Base-by-base conservation (phyloP, 768 basidiomycete genomes). In the Russula virescens region DNA sequence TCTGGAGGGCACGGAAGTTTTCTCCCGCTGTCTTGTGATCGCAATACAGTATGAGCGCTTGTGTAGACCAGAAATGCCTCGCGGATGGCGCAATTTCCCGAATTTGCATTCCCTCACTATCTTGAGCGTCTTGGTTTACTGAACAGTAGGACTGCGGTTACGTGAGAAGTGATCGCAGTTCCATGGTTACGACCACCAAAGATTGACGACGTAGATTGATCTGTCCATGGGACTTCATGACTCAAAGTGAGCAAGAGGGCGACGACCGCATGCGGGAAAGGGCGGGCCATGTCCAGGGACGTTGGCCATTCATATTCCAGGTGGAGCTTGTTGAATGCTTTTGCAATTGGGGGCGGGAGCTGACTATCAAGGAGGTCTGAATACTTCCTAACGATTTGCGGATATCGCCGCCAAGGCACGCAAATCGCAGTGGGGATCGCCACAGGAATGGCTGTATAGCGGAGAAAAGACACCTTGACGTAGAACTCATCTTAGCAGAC, bases 81-180 rank as follows among this genome's bases (percentile, higher is more conserved):
- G n/a, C 13, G 48, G 48, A 43, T 14, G 48, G 26, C 23, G 53
- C 2, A 19, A 43, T 16, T 10, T 26, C 16, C 26, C 54, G 42
- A 28, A 55, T 45, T 31, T 47, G 45, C 38, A 38, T 14, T 38
- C 10, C 13, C 38, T 38, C 38, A 11, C 38, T 38, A 38, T 38
- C 38, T 31, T 38, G 38, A 14, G 38, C 38, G 6, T 14, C 13
- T 38, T 38, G 38, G 10, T 11, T 7, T 38, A 38, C 10, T 2
- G 38, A 9, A 38, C 6, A 11, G 10, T 18, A 21, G 26, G 26
- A 18, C 18, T 28, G 26, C 26, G 48, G 48, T 50, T 14, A 43
- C 42, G 40, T 42, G 26, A 38, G n/a, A 31, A 60, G 38, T 61
- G 60, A 61, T 55, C 46, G 60, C 35, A 54, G 60, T 54, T 19